A percentile compares a stretch with the other conserved stretches of the same genome.
phyloP scores from a whole-genome alignment of 2,329 filamentous ascomycete genomes.

The Trichophaea hybrida region DNA sequence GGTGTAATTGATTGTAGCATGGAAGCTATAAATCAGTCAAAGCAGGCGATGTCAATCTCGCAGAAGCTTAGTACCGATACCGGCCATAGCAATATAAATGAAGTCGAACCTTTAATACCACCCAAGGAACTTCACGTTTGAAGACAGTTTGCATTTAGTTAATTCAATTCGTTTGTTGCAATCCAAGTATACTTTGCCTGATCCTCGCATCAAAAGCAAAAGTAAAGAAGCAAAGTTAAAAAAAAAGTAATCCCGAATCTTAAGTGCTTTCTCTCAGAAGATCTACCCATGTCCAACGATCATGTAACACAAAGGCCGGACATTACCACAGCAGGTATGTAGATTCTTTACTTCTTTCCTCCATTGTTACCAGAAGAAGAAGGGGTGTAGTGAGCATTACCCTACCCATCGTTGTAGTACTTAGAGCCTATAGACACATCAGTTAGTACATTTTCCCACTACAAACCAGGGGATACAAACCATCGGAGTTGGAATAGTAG shows the following conservation, averaged over 20 bases:
- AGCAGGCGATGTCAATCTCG: too few species aligned
- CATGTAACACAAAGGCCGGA: neutral
- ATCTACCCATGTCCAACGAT: neutral
- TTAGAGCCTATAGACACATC: conserved; percentile 16
- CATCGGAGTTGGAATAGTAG: conserved; percentile 24
- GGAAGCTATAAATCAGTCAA: too few species aligned
- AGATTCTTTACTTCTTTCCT: conserved; percentile 19
- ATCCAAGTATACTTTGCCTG: neutral
- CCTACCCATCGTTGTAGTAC: conserved; percentile 22
- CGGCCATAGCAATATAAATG: neutral
- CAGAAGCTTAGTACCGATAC: neutral
- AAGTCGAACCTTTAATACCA: neutral
- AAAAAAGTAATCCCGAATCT: neutral
- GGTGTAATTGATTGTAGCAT: too few species aligned
- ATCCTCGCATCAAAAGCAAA: neutral
- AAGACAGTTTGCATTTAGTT: too few species aligned
- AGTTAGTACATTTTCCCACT: neutral
- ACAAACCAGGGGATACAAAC: conserved; percentile 2
- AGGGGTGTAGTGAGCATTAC: conserved; percentile 16
- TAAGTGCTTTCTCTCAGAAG: neutral
- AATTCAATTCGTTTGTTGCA: neutral
- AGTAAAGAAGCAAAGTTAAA: neutral
- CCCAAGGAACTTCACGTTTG: neutral
- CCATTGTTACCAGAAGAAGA: conserved; percentile 8
- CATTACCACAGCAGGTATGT: neutral